These are phyloP conservation scores for Leucocoprinus birnbaumii DNA, from an alignment of 768 basidiomycete species.

Conservation along the genomic window DNA sequence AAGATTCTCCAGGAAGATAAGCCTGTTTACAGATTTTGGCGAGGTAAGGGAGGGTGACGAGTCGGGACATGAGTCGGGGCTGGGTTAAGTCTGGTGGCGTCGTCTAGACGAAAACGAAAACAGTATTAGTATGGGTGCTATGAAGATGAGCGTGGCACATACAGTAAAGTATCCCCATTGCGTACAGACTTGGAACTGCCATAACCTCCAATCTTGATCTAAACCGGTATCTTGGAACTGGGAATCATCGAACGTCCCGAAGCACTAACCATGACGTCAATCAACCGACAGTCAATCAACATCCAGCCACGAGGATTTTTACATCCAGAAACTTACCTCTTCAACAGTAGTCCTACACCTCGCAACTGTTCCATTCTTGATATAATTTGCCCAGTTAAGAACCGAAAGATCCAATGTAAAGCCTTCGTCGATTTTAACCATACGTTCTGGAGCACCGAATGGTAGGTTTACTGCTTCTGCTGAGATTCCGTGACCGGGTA, in stretches of 20 bases:
- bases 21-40: slow-evolving; percentile 40
- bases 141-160: slow-evolving; percentile 16
- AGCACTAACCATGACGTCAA: slow-evolving; percentile 56
- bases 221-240: slow-evolving; percentile 61
- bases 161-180: slow-evolving; percentile 96
- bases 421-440: slow-evolving; percentile 42
- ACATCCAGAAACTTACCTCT: slow-evolving; percentile 19
- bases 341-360: slow-evolving; percentile 22
- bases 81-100: slow-evolving; percentile 67
- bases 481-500: slow-evolving; percentile 21
- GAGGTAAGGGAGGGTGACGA: slow-evolving; percentile 48
- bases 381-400: slow-evolving; percentile 73
- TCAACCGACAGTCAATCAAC: too few species aligned
- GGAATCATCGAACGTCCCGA: slow-evolving; percentile 74
- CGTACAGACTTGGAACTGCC: slow-evolving; percentile 91
- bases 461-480: slow-evolving; percentile 34
- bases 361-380: slow-evolving; percentile 41
- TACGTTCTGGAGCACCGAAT: slow-evolving; percentile 45
- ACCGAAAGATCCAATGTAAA: slow-evolving; percentile 56
- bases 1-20: slow-evolving; percentile 74
- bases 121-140: not conserved
- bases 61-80: slow-evolving; percentile 77
- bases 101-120: slow-evolving; percentile 49
- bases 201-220: slow-evolving; percentile 78
- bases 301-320: not conserved